A percentile compares a stretch with the other conserved stretches of the same genome.
These are phyloP conservation scores for Fistulifera pelliculosa DNA, from an alignment of 108 stramenopile species.

Conservation along the genomic window DNA sequence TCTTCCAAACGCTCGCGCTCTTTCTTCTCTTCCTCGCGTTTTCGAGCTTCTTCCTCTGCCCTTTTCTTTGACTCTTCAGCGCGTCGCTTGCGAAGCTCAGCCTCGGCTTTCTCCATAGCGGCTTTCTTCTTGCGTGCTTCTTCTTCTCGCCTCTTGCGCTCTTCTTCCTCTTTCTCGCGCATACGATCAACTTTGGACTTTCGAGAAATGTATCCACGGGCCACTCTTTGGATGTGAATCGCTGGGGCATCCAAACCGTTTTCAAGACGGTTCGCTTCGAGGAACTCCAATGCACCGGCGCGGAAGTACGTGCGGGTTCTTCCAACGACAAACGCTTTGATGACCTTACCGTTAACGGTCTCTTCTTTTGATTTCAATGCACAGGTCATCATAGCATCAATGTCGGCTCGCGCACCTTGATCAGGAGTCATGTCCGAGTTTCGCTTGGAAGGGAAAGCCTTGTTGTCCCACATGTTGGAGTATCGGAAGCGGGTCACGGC, in stretches of 20 bases:
- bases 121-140: constrained; percentile 4
- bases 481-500: constrained; percentile 69
- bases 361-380: constrained; percentile 19
- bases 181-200: constrained; percentile 15
- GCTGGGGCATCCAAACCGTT: constrained; percentile 54
- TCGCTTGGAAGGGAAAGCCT: constrained; percentile 25
- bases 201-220: constrained; percentile 26
- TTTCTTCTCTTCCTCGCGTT: background rate
- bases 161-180: constrained; percentile 27
- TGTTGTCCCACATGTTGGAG: constrained; percentile 33
- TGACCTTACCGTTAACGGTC: constrained; percentile 28
- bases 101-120: constrained; percentile 2
- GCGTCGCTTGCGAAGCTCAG: constrained; percentile 9
- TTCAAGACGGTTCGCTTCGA: constrained; percentile 45
- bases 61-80: constrained; percentile 5
- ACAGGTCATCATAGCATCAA: constrained; percentile 34
- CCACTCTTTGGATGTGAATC: constrained; percentile 27
- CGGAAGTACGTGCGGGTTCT: constrained; percentile 81
- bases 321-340: constrained; percentile 57
- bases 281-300: constrained; percentile 69
- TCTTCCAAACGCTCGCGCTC: background rate
- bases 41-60: constrained; percentile 8
- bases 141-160: constrained; percentile 10
- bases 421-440: constrained; percentile 23
- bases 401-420: constrained; percentile 25